These are phyloP conservation scores for Helotiales sp. DNA, from an alignment of 2,329 filamentous ascomycete genomes.

Conservation along the genomic window DNA sequence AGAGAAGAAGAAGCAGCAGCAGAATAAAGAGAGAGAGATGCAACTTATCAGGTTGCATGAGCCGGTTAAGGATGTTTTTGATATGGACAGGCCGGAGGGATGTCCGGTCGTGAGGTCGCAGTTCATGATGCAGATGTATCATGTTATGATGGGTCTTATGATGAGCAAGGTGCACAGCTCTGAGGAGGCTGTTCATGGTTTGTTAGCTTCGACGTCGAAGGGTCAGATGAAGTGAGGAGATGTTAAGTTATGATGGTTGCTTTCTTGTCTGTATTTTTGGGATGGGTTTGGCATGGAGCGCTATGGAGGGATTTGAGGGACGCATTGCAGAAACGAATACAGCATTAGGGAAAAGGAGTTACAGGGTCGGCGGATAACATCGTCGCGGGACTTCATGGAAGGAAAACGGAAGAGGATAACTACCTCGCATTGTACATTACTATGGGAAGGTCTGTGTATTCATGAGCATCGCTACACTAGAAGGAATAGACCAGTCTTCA, in stretches of 20 bases:
- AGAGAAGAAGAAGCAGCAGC: not conserved
- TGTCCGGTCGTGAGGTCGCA: not conserved
- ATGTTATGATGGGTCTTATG: not conserved
- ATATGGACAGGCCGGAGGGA: not conserved
- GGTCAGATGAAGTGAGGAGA: not conserved
- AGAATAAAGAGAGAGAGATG: not conserved
- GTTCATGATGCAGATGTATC: not conserved
- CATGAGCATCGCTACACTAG: not conserved
- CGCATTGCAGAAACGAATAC: too few relatives aligned
- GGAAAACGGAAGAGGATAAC: too few relatives aligned
- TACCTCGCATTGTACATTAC: not conserved
- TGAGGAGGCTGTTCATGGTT: not conserved
- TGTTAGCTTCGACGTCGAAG: not conserved
- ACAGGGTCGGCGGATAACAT: too few relatives aligned
- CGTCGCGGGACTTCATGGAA: not conserved
- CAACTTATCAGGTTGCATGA: not conserved
- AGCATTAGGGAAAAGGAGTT: too few relatives aligned
- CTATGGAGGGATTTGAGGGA: too few relatives aligned
- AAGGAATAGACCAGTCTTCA: not conserved
- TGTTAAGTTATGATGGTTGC: not conserved
- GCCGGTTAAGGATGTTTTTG: not conserved
- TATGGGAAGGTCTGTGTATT: not conserved
- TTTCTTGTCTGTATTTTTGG: not conserved
- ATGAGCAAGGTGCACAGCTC: not conserved
- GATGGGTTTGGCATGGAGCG: too few relatives aligned